Percentiles rank a stretch among this genome's conserved stretches.
Evolutionary conservation across 805 yeast genomes (phyloP).

Genomic region (Ogataea methanolica): DNA sequence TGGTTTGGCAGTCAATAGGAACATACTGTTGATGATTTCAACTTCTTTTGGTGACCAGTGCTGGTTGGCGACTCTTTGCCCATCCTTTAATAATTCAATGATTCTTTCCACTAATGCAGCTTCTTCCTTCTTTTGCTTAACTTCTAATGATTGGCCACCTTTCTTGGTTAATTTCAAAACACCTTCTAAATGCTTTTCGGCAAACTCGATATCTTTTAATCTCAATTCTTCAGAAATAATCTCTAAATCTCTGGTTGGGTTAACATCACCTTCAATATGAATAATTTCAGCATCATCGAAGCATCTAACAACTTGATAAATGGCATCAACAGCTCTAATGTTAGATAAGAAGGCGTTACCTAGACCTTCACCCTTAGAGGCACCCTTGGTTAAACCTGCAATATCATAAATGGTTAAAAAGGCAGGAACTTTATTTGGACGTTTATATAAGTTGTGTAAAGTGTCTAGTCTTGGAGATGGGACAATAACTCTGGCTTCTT

Average conservation of each 20-base stretch:
- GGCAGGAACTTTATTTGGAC: slow-evolving; percentile 87
- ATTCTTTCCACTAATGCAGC: slow-evolving; percentile 51
- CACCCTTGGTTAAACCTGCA: slow-evolving; percentile 98
- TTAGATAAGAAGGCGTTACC: slow-evolving; percentile 97
- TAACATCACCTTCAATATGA: slow-evolving; percentile 94
- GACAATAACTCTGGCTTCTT: slow-evolving; percentile 93
- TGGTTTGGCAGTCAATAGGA: slow-evolving; percentile 85
- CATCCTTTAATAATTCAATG: slow-evolving; percentile 61
- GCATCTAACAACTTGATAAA: slow-evolving; percentile 95
- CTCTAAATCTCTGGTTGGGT: slow-evolving; percentile 91
- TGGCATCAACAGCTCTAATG: slow-evolving; percentile 96
- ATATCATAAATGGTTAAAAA: slow-evolving; percentile 90
- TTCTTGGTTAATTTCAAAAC: slow-evolving; percentile 53
- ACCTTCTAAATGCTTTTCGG: slow-evolving; percentile 52
- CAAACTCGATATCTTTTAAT: slow-evolving; percentile 94
- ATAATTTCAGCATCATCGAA: slow-evolving; percentile 97
- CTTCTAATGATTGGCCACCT: slow-evolving; percentile 64
- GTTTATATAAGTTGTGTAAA: slow-evolving; percentile 68
- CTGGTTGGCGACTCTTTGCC: slow-evolving; percentile 55
- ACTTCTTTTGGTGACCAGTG: slow-evolving; percentile 63
- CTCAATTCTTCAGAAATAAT: slow-evolving; percentile 89
- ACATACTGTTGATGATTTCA: slow-evolving; percentile 62
- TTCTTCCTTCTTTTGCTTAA: slow-evolving; percentile 60
- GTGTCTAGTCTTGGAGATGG: slow-evolving; percentile 86
- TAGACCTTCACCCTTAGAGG: slow-evolving; percentile 93